Percentiles rank a stretch among this genome's conserved stretches.
phyloP scores from a whole-genome alignment of 805 yeast species.

The Candida glaebosa region DNA sequence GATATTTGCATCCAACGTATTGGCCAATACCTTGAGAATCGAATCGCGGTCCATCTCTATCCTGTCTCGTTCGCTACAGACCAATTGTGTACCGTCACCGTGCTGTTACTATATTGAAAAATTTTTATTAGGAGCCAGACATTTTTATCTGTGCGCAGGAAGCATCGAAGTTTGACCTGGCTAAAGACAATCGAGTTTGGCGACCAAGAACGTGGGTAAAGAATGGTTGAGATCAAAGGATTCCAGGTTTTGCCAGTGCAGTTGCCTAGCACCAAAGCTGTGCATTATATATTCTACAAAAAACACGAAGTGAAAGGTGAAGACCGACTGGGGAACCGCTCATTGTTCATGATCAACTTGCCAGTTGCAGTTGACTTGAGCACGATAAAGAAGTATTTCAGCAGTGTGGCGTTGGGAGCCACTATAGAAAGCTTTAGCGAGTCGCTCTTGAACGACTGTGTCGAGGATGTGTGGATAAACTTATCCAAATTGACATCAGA shows the following conservation, averaged over 20 bases:
- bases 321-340: slow-evolving; percentile 44
- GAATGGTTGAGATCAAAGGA: slow-evolving; percentile 51
- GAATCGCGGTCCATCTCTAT: slow-evolving; percentile 45
- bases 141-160: slow-evolving; percentile 1
- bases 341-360: slow-evolving; percentile 73
- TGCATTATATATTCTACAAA: slow-evolving; percentile 63
- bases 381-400: slow-evolving; percentile 54
- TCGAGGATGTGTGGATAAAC: slow-evolving; percentile 49
- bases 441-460: slow-evolving; percentile 36
- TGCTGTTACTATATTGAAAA: slow-evolving; percentile 10
- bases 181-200: too few relatives aligned
- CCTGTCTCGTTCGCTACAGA: neutral
- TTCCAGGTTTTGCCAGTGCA: slow-evolving; percentile 49
- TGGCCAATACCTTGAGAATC: slow-evolving; percentile 47
- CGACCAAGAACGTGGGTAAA: too few relatives aligned
- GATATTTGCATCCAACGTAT: slow-evolving; percentile 52
- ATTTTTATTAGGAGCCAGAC: neutral
- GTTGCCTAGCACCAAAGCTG: slow-evolving; percentile 33
- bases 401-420: slow-evolving; percentile 59
- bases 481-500: slow-evolving; percentile 60
- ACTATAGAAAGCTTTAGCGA: slow-evolving; percentile 48
- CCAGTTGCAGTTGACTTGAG: slow-evolving; percentile 60
- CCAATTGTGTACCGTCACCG: too few relatives aligned
- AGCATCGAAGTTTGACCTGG: neutral
- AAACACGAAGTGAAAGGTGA: slow-evolving; percentile 52